These are phyloP conservation scores for Cercospora sojina DNA, from an alignment of 2,329 filamentous ascomycete species.

Conservation along the genomic window DNA sequence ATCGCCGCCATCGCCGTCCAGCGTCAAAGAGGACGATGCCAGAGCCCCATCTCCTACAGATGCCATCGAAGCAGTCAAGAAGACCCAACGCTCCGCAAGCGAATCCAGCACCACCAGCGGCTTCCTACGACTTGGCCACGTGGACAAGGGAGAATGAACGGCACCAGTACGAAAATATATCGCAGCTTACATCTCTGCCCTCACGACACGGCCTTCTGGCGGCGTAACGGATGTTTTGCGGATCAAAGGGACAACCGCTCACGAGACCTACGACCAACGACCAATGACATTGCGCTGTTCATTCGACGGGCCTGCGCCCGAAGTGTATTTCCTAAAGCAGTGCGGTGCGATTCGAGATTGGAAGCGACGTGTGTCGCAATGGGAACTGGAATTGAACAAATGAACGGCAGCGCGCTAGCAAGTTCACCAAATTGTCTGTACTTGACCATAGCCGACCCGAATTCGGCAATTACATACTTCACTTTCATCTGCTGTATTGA, in stretches of 20 bases:
- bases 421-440: neutral
- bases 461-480: constrained; percentile 3
- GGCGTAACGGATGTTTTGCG: constrained; percentile 8
- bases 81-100: constrained; percentile 24
- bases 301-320: neutral
- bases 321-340: neutral
- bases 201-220: neutral
- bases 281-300: neutral
- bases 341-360: neutral
- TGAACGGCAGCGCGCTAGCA: neutral
- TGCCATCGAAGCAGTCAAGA: constrained; percentile 18
- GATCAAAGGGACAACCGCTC: neutral
- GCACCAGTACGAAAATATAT: neutral
- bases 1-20: constrained; percentile 7
- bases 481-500: constrained; percentile 6
- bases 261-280: neutral
- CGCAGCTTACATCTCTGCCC: neutral
- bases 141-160: constrained; percentile 11
- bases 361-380: neutral
- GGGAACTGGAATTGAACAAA: neutral
- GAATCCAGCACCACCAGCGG: constrained; percentile 20
- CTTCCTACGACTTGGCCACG: constrained; percentile 24
- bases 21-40: constrained; percentile 1
- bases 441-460: neutral
- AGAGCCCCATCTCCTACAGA: constrained; percentile 10